A percentile compares a stretch with the other conserved stretches of the same genome.
Evolutionary conservation across 1,284 basidiomycete genomes (phyloP).

Genomic region (Heliocybe sulcata): DNA sequence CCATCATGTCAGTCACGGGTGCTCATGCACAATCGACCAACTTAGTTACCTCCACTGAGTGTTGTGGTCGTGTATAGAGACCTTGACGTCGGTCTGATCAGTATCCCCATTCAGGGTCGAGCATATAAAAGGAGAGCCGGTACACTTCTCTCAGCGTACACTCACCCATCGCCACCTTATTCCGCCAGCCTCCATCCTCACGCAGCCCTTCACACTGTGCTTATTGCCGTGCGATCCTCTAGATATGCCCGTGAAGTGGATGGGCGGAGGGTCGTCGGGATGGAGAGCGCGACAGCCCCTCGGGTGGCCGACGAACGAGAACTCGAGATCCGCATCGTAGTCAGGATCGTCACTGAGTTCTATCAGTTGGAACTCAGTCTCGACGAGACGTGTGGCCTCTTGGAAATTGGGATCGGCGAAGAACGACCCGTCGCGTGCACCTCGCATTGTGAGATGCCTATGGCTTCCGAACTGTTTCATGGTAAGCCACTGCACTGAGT

Average conservation of each 20-base stretch:
- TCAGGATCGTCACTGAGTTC: constrained; percentile 16
- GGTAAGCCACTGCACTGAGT: constrained; percentile 7
- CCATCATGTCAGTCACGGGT: not conserved
- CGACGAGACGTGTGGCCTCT: constrained; percentile 57
- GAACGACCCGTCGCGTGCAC: constrained; percentile 32
- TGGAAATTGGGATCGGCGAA: constrained; percentile 50
- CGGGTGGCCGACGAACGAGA: constrained; percentile 5
- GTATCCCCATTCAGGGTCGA: constrained; percentile 4
- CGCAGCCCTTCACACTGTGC: constrained; percentile 45
- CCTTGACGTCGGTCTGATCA: constrained; percentile 24
- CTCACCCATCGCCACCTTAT: constrained; percentile 63
- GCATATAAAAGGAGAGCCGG: constrained; percentile 3
- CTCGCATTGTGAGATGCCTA: constrained; percentile 21
- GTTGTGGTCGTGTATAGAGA: constrained; percentile 37
- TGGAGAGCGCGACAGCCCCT: constrained; percentile 4
- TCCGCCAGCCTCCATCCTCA: constrained; percentile 46
- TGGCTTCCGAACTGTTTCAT: constrained; percentile 28
- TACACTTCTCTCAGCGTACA: constrained; percentile 7
- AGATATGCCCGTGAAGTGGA: constrained; percentile 48
- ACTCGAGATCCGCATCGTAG: constrained; percentile 1
- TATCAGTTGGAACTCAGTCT: constrained; percentile 45
- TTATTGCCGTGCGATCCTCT: constrained; percentile 36
- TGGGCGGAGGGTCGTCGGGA: constrained; percentile 29
- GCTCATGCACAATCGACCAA: constrained; percentile 1
- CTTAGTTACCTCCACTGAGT: constrained; percentile 48